These are phyloP conservation scores for Hypsizygus ulmarius DNA, from an alignment of 1,284 basidiomycete species.

Conservation along the genomic window DNA sequence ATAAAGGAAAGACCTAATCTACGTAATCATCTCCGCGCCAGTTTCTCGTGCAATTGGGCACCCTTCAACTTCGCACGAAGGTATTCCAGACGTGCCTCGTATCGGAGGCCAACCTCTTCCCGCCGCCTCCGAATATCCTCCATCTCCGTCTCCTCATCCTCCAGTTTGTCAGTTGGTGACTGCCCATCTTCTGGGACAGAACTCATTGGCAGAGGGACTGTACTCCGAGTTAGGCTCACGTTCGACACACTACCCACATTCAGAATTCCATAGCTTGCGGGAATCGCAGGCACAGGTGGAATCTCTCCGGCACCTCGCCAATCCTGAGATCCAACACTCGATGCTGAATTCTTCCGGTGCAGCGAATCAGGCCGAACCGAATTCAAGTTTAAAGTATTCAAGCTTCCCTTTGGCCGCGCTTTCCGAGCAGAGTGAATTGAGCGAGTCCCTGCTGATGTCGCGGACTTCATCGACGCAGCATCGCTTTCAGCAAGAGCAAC, in stretches of 20 bases:
- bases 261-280: conserved; percentile 30
- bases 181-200: conserved; percentile 49
- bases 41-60: conserved; percentile 70
- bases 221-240: conserved; percentile 40
- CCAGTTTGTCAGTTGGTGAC: conserved; percentile 33
- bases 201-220: conserved; percentile 47
- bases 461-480: conserved; percentile 48
- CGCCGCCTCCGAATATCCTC: conserved; percentile 61
- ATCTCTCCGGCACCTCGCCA: conserved; percentile 17
- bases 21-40: conserved; percentile 48
- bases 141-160: conserved; percentile 50
- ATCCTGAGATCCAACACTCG: conserved; percentile 36
- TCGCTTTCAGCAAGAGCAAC: conserved; percentile 39
- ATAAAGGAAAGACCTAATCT: conserved; percentile 25
- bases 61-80: conserved; percentile 69
- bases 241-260: conserved; percentile 36
- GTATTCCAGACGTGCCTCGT: conserved; percentile 68
- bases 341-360: conserved; percentile 38
- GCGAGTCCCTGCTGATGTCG: conserved; percentile 45
- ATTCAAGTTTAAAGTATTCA: conserved; percentile 24
- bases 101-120: conserved; percentile 62
- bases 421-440: conserved; percentile 34
- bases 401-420: conserved; percentile 28
- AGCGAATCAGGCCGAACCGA: conserved; percentile 30
- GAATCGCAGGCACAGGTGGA: conserved; percentile 37